Evolutionary conservation across 345 rosid genomes (phyloP).

Genomic region (Eucalyptus curtisii): DNA sequence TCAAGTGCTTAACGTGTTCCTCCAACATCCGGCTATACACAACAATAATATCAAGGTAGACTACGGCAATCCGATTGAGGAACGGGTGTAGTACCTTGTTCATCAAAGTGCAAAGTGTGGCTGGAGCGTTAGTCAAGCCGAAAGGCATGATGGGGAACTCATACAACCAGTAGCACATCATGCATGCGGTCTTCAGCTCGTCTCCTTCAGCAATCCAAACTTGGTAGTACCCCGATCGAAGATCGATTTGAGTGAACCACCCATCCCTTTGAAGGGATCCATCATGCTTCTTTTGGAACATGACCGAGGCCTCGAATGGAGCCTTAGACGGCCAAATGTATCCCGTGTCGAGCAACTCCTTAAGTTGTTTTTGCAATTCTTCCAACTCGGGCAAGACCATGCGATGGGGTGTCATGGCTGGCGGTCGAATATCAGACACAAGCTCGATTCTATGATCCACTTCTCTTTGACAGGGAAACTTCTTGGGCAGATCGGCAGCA

Average conservation of each 20-base stretch:
- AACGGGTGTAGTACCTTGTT: background rate
- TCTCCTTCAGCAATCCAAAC: background rate
- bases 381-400: too few relatives aligned
- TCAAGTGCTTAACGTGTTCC: background rate
- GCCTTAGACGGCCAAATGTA: background rate
- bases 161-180: background rate
- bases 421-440: too few relatives aligned
- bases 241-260: background rate
- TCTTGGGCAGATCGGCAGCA: too few relatives aligned
- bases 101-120: background rate
- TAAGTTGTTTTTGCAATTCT: background rate
- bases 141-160: background rate
- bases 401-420: too few relatives aligned
- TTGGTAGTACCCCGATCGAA: background rate
- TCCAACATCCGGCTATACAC: background rate
- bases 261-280: background rate
- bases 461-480: too few relatives aligned
- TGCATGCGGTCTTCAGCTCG: background rate
- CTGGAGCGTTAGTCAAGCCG: rapidly evolving
- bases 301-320: background rate
- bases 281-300: background rate
- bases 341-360: background rate
- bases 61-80: background rate
- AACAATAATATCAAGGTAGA: background rate
- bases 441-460: too few relatives aligned